Conservation (phyloP, 2,329 filamentous ascomycete species). For the Trichoderma koningiopsis region DNA sequence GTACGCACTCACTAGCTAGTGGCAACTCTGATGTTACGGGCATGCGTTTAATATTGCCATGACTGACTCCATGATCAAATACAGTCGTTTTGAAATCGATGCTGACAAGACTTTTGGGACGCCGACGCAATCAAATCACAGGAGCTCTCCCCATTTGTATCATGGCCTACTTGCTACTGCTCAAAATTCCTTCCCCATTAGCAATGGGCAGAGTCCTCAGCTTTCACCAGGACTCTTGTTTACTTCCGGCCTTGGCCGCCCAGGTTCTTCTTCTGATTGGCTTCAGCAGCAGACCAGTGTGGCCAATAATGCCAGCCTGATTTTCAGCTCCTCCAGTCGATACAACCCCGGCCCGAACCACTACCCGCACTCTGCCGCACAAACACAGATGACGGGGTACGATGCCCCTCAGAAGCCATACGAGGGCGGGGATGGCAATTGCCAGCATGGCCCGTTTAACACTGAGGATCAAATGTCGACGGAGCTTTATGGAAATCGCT, state of each 20-base stretch:
- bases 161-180: not conserved
- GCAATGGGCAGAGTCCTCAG: not conserved
- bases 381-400: not conserved
- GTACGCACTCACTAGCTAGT: conserved; percentile 21
- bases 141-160: not conserved
- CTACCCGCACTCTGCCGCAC: not conserved
- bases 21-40: not conserved
- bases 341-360: not conserved
- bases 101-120: not conserved
- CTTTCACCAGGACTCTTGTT: not conserved
- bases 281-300: not conserved
- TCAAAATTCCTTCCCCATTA: not conserved
- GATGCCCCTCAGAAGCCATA: not conserved
- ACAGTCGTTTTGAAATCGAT: not conserved
- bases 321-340: not conserved
- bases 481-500: not conserved
- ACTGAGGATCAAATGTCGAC: not conserved
- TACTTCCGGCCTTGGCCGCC: not conserved
- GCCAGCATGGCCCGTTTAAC: not conserved
- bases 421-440: not conserved
- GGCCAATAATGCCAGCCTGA: conserved; percentile 3
- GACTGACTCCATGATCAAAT: not conserved
- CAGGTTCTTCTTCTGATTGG: conserved; percentile 13
- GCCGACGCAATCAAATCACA: not conserved
- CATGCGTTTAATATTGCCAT: not conserved